These are phyloP conservation scores for Thalassiosira exigua DNA, from an alignment of 352 stramenopile genomes.

Conservation along the genomic window DNA sequence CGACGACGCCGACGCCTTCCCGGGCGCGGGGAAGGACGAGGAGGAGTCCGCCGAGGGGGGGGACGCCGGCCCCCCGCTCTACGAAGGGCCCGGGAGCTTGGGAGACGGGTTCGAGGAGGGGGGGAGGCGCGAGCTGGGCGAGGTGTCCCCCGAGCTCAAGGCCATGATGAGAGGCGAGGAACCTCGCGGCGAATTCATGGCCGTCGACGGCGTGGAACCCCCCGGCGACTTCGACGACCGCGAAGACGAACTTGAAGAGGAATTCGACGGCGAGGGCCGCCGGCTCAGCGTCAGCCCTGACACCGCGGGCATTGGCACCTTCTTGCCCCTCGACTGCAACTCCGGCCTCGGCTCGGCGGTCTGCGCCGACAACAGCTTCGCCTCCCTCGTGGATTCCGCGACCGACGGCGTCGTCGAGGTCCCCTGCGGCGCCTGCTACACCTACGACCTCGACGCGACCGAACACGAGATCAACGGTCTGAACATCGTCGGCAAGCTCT, in stretches of 20 bases:
- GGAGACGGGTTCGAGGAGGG: not conserved
- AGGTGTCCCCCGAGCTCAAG: not conserved
- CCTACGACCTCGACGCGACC: slow-evolving; percentile 36
- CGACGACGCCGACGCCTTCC: not conserved
- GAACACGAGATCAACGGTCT: slow-evolving; percentile 37
- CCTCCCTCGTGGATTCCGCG: slow-evolving; percentile 10
- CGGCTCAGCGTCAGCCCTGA: not conserved
- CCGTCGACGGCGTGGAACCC: not conserved
- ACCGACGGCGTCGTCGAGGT: slow-evolving; percentile 11
- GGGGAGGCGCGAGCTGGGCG: not conserved
- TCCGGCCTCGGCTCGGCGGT: slow-evolving; percentile 5
- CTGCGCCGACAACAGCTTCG: slow-evolving; percentile 18
- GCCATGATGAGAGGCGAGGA: not conserved
- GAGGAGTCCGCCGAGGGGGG: no score
- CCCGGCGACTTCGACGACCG: not conserved
- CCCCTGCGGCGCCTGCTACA: slow-evolving; percentile 46
- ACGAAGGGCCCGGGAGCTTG: not conserved
- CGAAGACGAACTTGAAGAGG: not conserved
- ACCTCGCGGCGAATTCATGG: not conserved
- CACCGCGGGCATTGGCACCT: slow-evolving; percentile 15
- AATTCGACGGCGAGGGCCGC: not conserved
- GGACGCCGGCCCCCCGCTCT: not conserved
- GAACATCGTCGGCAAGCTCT: slow-evolving; percentile 64
- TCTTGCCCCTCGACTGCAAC: slow-evolving; percentile 37
- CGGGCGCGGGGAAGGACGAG: not conserved